phyloP scores from a whole-genome alignment of 257 asterid species.

The Ligustrum vulgare region DNA sequence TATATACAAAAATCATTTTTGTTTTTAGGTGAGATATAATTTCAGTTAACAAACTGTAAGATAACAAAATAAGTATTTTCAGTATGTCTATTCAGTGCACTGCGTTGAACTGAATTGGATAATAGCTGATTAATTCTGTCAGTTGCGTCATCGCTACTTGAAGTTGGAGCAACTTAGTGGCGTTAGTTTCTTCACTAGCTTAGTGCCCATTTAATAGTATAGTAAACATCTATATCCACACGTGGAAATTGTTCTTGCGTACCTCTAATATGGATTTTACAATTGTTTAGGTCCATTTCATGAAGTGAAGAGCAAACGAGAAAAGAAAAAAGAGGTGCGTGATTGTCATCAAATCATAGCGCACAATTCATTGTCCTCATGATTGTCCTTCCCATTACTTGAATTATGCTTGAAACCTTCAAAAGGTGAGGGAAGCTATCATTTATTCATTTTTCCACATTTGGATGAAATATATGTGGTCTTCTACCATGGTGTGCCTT shows the following conservation, averaged over 20 bases:
- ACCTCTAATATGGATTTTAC: slow-evolving; percentile 28
- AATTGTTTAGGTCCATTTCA: slow-evolving; percentile 58
- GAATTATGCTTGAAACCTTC: background rate
- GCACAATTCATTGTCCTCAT: background rate
- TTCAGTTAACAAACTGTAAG: background rate
- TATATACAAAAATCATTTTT: background rate
- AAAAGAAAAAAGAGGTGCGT: slow-evolving; percentile 65
- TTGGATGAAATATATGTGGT: background rate
- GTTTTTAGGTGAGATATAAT: background rate
- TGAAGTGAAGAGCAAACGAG: slow-evolving; percentile 68
- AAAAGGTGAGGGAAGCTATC: background rate
- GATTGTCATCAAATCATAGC: slow-evolving; percentile 9
- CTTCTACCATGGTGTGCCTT: background rate
- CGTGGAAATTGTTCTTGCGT: background rate
- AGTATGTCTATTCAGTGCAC: background rate
- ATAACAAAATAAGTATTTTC: background rate
- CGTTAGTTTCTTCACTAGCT: background rate
- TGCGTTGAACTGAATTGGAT: background rate
- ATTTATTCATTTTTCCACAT: background rate
- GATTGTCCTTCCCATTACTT: slow-evolving; percentile 32
- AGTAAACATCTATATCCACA: background rate
- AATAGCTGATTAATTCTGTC: background rate
- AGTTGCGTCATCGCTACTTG: background rate
- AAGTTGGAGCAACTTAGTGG: background rate
- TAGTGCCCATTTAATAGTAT: background rate